Evolutionary conservation across 2,329 filamentous ascomycete genomes (phyloP).

Genomic region (Herpotrichia juniperi): DNA sequence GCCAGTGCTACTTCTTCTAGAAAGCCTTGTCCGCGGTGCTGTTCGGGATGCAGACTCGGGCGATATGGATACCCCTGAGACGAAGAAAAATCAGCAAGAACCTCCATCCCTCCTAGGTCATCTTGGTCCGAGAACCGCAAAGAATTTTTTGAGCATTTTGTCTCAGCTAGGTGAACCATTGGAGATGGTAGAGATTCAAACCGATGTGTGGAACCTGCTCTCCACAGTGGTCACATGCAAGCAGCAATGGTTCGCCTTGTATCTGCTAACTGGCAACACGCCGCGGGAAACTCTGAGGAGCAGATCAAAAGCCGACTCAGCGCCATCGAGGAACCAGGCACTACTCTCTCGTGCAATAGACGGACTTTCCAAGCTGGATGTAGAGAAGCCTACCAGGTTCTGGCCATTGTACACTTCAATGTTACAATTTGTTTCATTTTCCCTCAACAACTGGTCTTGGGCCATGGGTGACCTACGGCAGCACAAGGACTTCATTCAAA

Average conservation of each 20-base stretch:
- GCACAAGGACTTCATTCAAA: constrained; percentile 74
- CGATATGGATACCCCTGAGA: constrained; percentile 23
- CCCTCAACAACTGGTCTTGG: constrained; percentile 96
- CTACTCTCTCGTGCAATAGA: constrained; percentile 77
- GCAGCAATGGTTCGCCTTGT: constrained; percentile 96
- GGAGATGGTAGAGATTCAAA: constrained; percentile 67
- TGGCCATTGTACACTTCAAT: constrained; percentile 70
- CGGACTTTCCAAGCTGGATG: constrained; percentile 69
- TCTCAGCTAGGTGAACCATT: constrained; percentile 79
- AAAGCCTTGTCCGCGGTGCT: constrained; percentile 74
- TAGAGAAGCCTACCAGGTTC: constrained; percentile 60
- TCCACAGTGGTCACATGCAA: constrained; percentile 85
- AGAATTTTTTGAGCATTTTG: constrained; percentile 80
- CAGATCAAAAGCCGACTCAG: constrained; percentile 50
- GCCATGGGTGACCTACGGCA: constrained; percentile 80
- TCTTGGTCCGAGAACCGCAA: constrained; percentile 80
- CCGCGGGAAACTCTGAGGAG: constrained; percentile 75
- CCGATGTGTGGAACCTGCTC: constrained; percentile 82
- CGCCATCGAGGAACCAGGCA: constrained; percentile 60
- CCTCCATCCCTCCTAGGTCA: constrained; percentile 94
- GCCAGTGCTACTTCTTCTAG: constrained; percentile 71
- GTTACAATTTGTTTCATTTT: constrained; percentile 83
- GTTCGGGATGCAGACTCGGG: constrained; percentile 58
- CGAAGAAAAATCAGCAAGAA: constrained; percentile 56
- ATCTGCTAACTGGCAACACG: constrained; percentile 85